Percentiles rank a stretch among this genome's conserved stretches.
Evolutionary conservation across 2,329 filamentous ascomycete genomes (phyloP).

Genomic region (Stagonosporopsis tanaceti): DNA sequence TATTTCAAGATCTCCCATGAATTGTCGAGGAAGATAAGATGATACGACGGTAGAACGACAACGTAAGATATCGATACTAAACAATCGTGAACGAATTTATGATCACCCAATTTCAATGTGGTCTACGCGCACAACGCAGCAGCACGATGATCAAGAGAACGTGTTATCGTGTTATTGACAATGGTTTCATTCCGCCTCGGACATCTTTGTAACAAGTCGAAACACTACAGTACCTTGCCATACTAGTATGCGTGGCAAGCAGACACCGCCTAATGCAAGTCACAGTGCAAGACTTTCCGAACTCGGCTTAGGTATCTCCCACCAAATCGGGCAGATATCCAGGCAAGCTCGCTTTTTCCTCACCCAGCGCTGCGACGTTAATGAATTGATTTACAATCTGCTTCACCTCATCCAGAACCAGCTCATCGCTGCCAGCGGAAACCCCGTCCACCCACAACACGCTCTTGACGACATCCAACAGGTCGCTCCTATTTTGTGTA

Average conservation of each 20-base stretch:
- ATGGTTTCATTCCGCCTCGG: too few species aligned
- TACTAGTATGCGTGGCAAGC: slow-evolving; percentile 1
- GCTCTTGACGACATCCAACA: slow-evolving; percentile 36
- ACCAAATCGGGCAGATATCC: neutral
- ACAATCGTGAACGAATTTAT: neutral
- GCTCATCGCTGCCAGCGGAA: slow-evolving; percentile 32
- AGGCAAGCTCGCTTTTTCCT: neutral
- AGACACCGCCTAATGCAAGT: slow-evolving; percentile 4
- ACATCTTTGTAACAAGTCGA: neutral
- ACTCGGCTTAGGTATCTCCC: neutral
- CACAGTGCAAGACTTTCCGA: slow-evolving; percentile 1
- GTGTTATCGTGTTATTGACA: too few species aligned
- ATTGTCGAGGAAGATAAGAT: neutral
- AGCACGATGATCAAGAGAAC: too few species aligned
- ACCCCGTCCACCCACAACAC: slow-evolving; percentile 44
- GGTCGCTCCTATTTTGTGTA: slow-evolving; percentile 30
- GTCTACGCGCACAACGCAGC: neutral
- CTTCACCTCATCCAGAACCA: slow-evolving; percentile 39
- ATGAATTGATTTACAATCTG: slow-evolving; percentile 25
- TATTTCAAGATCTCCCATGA: neutral
- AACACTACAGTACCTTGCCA: neutral
- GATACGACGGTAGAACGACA: neutral
- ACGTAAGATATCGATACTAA: neutral
- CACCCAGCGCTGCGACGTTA: neutral
- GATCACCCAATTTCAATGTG: neutral